Conservation (phyloP, 495 filamentous ascomycete species). For the Trichocladium uniseriatum region DNA sequence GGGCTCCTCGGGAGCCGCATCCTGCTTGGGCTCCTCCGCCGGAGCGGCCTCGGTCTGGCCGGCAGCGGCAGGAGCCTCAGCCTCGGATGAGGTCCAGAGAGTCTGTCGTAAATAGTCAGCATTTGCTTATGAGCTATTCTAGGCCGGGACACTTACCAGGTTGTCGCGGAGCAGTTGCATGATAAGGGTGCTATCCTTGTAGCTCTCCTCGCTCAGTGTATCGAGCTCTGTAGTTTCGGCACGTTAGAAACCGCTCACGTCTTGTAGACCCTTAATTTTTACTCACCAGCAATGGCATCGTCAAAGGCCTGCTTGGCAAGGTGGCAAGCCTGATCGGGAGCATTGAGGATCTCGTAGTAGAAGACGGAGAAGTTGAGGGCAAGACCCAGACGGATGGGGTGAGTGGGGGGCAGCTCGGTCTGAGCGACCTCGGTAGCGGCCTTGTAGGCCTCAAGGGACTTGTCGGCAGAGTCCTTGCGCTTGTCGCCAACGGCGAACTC, state of each 20-base stretch:
- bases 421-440: slow-evolving; percentile 94
- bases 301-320: slow-evolving; percentile 99
- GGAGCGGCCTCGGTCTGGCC: slow-evolving; percentile 53
- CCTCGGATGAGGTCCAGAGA: slow-evolving; percentile 98
- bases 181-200: slow-evolving; percentile 99
- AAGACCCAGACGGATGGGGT: slow-evolving; percentile 97
- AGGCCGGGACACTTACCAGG: slow-evolving; percentile 55
- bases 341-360: slow-evolving; percentile 99
- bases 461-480: slow-evolving; percentile 93
- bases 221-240: slow-evolving; percentile 65
- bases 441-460: slow-evolving; percentile 98
- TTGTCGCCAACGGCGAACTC: slow-evolving; percentile 97
- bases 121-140: neutral
- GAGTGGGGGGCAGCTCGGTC: slow-evolving; percentile 94
- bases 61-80: slow-evolving; percentile 63
- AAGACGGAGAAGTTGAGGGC: slow-evolving; percentile 99
- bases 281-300: slow-evolving; percentile 92
- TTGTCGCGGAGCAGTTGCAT: slow-evolving; percentile 99
- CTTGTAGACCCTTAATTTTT: no score
- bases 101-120: slow-evolving; percentile 49
- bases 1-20: slow-evolving; percentile 40
- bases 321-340: slow-evolving; percentile 96
- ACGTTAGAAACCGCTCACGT: slow-evolving; percentile 23
- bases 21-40: slow-evolving; percentile 38
- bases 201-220: slow-evolving; percentile 98